Evolutionary conservation across 2,329 filamentous ascomycete species (phyloP), one percentile per base, ranked within the genome.

Genomic region (Neofusicoccum parvum): DNA sequence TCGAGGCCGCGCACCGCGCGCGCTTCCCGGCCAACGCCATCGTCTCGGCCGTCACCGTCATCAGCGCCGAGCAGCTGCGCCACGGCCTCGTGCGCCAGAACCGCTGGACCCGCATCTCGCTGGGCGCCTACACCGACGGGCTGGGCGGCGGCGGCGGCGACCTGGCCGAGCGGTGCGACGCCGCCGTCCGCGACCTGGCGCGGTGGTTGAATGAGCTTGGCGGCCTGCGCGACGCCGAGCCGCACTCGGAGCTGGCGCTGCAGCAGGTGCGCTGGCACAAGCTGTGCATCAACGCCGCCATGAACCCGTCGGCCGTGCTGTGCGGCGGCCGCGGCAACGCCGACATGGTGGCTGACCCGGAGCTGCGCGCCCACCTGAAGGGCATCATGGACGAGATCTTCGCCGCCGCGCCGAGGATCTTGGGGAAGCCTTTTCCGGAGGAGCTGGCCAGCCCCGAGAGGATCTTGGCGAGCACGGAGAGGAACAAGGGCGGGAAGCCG

Each of bases 61-160:
- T 86, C 6, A 82, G 83, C 2, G 80, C 79, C 0, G 83, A 83
- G 0, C 85, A 87, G 76, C 85, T 83, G 5, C 77, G 79, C 2
- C 87, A 84, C 27, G 90, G 90, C 5, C 79, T 85, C 0, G 85
- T 92, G 65, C 82, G 85, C 53, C 90, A 92, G 77, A 91, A 91
- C 74, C 84, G 89, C 45, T 92, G 90, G 90, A 92, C 90, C 50
- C 80, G 89, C 46, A 88, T 91, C 67, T 89, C 88, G 71, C 82
- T 90, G 60, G 90, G 89, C 0, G 87, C 89, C 12, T 91, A 89
- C 74, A 82, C 85, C 17, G 84, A 86, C 14, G 76, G 79, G 73
- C 82, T 69, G 72, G 69, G 74, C 51, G 20, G 20, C 20, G 20
- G 20, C 23, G 23, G 23, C 23, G 23, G 23, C 23, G 23, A 23